These are phyloP conservation scores for Penstemon eatonii DNA, from an alignment of 257 asterid genomes.

Conservation along the genomic window DNA sequence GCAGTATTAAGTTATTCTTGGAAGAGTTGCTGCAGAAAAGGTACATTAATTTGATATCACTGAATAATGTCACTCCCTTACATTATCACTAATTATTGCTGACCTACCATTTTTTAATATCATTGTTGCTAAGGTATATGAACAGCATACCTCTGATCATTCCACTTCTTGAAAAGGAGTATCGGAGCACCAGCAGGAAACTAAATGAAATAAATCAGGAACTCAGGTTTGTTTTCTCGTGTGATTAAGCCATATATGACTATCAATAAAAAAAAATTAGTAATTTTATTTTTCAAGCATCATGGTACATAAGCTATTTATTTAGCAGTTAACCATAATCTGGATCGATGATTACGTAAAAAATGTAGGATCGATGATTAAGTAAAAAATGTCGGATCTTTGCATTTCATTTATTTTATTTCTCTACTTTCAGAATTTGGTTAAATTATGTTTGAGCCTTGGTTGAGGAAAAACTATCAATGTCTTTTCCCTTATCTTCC, in stretches of 20 bases:
- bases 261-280: neutral
- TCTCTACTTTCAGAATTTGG: constrained; percentile 6
- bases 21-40: constrained; percentile 90
- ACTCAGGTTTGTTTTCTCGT: constrained; percentile 59
- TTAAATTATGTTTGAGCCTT: constrained; percentile 10
- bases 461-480: constrained; percentile 4
- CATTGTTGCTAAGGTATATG: constrained; percentile 68
- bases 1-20: constrained; percentile 88
- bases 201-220: constrained; percentile 82
- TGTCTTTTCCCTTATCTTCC: constrained; percentile 22
- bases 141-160: constrained; percentile 86
- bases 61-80: constrained; percentile 12
- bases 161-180: constrained; percentile 93
- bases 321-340: constrained; percentile 9
- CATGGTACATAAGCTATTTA: constrained; percentile 8
- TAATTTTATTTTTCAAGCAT: neutral
- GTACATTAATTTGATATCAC: constrained; percentile 35
- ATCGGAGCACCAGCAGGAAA: constrained; percentile 76
- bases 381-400: constrained; percentile 9
- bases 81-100: constrained; percentile 22
- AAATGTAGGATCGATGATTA: constrained; percentile 12
- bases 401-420: neutral
- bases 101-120: constrained; percentile 31
- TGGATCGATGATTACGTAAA: constrained; percentile 12
- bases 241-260: neutral